Evolutionary conservation across 768 basidiomycete species (phyloP).

Genomic region (Lactarius hatsudake): DNA sequence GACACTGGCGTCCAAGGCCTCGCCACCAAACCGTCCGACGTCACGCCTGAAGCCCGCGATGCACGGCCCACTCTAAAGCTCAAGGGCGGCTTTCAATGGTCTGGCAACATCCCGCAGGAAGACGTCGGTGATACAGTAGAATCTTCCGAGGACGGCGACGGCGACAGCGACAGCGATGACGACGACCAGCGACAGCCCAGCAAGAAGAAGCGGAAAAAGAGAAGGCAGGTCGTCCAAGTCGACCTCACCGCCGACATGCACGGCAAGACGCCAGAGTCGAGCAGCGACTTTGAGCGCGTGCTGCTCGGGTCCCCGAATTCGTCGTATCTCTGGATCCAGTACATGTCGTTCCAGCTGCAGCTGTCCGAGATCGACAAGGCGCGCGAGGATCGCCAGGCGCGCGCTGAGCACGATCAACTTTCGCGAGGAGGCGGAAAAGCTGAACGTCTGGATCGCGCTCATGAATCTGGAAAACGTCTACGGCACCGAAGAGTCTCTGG

Average conservation of each 20-base stretch:
- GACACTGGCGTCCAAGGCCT: conserved; percentile 28
- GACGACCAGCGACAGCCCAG: conserved; percentile 45
- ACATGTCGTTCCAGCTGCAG: conserved; percentile 98
- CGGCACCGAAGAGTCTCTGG: conserved; percentile 78
- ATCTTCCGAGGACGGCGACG: conserved; percentile 50
- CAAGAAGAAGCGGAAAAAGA: conserved; percentile 66
- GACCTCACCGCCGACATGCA: conserved; percentile 89
- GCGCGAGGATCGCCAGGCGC: conserved; percentile 74
- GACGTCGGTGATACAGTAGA: conserved; percentile 43
- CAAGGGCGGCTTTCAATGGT: conserved; percentile 72
- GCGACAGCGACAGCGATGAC: conserved; percentile 48
- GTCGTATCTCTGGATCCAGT: conserved; percentile 97
- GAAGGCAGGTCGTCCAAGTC: conserved; percentile 62
- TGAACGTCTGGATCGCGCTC: conserved; percentile 97
- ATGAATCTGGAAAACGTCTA: conserved; percentile 94
- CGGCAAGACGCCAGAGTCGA: conserved; percentile 81
- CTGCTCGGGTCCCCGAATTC: conserved; percentile 94
- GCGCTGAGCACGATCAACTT: conserved; percentile 88
- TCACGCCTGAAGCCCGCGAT: background rate
- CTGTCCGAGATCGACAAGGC: conserved; percentile 97
- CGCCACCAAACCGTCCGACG: background rate
- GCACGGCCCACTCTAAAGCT: conserved; percentile 45
- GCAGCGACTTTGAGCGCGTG: conserved; percentile 90
- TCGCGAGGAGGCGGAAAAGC: conserved; percentile 92
- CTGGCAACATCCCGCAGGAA: conserved; percentile 37